Percentiles rank a stretch among this genome's conserved stretches.
Conservation (phyloP, 2,329 filamentous ascomycete species). For the Fusarium sp. region DNA sequence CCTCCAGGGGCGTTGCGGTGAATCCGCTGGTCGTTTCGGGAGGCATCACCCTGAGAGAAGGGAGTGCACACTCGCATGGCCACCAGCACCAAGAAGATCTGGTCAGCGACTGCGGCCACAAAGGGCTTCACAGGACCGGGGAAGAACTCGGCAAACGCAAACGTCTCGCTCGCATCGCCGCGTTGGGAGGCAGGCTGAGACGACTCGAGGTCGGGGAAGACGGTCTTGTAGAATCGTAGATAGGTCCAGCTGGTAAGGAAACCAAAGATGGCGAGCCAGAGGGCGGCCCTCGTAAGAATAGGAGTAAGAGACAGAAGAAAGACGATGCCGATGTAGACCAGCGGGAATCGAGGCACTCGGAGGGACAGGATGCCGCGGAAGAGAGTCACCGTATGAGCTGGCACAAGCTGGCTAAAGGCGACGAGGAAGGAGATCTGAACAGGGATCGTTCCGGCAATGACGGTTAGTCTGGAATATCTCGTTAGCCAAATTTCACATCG, state of each 20-base stretch:
- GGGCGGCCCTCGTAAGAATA: conserved; percentile 75
- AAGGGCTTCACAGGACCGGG: conserved; percentile 84
- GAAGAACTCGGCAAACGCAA: conserved; percentile 96
- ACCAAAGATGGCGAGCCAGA: conserved; percentile 83
- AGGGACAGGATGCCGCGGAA: conserved; percentile 90
- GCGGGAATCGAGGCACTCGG: conserved; percentile 78
- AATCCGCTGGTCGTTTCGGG: conserved; percentile 71
- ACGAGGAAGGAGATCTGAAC: conserved; percentile 95
- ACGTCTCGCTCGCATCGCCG: conserved; percentile 95
- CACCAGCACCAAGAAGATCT: conserved; percentile 79
- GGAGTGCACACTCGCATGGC: conserved; percentile 83
- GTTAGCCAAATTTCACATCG: conserved; percentile 7
- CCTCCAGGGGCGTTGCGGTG: conserved; percentile 71
- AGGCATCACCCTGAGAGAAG: conserved; percentile 84
- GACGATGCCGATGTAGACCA: conserved; percentile 81
- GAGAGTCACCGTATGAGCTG: conserved; percentile 95
- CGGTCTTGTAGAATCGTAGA: conserved; percentile 91
- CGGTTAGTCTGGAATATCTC: conserved; percentile 69
- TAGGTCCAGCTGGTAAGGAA: conserved; percentile 95
- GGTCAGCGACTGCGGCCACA: conserved; percentile 75
- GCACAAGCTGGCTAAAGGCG: conserved; percentile 96
- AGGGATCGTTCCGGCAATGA: conserved; percentile 88
- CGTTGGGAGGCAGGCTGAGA: conserved; percentile 73
- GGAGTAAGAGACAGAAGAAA: conserved; percentile 72
- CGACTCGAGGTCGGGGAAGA: conserved; percentile 75